Evolutionary conservation across 495 filamentous ascomycete species (phyloP), one percentile per base, ranked within the genome.

Genomic region (Oleoguttula mirabilis): DNA sequence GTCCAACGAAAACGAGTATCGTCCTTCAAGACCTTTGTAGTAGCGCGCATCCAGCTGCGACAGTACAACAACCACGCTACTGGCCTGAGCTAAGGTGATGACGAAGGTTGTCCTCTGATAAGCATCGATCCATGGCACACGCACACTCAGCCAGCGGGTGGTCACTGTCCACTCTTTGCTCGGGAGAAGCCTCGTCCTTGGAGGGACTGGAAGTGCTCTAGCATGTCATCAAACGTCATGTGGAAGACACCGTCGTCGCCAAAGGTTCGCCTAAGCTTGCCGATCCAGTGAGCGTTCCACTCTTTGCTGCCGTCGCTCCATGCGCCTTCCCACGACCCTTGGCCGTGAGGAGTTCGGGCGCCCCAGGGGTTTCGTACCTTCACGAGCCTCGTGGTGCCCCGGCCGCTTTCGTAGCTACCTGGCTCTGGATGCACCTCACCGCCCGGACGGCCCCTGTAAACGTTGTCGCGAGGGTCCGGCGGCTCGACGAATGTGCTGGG

Each of bases 111-210:
- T 88, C 47, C 78, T 71, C 48, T 85, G 77, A 53, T 93, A 94
- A 44, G 86, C 83, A 2, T 76, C 69, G 15, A 73, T 77, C 85
- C 86, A 94, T 1, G 88, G 82, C 2, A 93, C 79, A 25, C 76
- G 74, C 19, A 94, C 60, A 0, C 75, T 82, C 0, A 84, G 82
- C 88, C 88, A 94, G 43, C 82, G 76, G 41, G 81, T 79, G 0
- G 80, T 77, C 24, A 93, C 69, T 14, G 72, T 80, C 87, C 87
- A 94, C 20, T 80, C 74, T 0, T 70, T 64, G 12, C 77, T 80
- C n/a, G n/a, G n/a, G 50, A 94, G 94, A 0, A 94, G 72, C n/a
- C 88, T 73, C 1, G 86, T 94, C 17, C 85, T 50, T 88, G 80
- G 35, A 94, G 82, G 48, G 74, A 72, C 47, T 80, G 75, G 50